phyloP scores from a whole-genome alignment of 345 rosid genomes.

The Brassica napus region DNA sequence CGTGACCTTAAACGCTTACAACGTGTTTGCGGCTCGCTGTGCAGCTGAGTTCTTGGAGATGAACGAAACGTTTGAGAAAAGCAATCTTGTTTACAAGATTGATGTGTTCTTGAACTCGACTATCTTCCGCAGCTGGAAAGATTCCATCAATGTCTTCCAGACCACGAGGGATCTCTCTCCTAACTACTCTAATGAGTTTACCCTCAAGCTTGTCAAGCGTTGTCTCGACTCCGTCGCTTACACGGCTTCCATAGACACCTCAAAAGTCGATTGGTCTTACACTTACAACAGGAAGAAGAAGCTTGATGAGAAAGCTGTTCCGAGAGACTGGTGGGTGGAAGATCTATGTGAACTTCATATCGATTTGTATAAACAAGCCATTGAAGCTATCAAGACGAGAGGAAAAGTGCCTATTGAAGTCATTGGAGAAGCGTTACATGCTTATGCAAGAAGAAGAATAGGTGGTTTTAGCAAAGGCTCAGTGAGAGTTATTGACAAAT shows the following conservation, averaged over 20 bases:
- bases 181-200: neutral
- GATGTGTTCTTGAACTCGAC: conserved; percentile 58
- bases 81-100: conserved; percentile 56
- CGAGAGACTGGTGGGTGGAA: conserved; percentile 63
- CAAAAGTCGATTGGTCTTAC: conserved; percentile 54
- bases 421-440: conserved; percentile 53
- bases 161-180: conserved; percentile 43
- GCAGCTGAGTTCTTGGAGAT: conserved; percentile 56
- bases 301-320: conserved; percentile 42
- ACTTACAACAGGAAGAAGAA: conserved; percentile 51
- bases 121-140: conserved; percentile 56
- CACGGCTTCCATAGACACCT: conserved; percentile 47
- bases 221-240: conserved; percentile 50
- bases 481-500: conserved; percentile 47
- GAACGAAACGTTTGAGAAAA: conserved; percentile 56
- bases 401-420: conserved; percentile 33
- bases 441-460: conserved; percentile 52
- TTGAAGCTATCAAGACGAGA: conserved; percentile 42
- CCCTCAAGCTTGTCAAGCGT: conserved; percentile 17
- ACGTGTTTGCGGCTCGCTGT: conserved; percentile 40
- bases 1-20: conserved; percentile 46
- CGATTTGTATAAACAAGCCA: conserved; percentile 47
- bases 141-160: conserved; percentile 50
- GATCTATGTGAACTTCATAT: conserved; percentile 55
- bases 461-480: conserved; percentile 59